These are phyloP conservation scores for Xylaria scruposa DNA, from an alignment of 495 filamentous ascomycete species.

Conservation along the genomic window DNA sequence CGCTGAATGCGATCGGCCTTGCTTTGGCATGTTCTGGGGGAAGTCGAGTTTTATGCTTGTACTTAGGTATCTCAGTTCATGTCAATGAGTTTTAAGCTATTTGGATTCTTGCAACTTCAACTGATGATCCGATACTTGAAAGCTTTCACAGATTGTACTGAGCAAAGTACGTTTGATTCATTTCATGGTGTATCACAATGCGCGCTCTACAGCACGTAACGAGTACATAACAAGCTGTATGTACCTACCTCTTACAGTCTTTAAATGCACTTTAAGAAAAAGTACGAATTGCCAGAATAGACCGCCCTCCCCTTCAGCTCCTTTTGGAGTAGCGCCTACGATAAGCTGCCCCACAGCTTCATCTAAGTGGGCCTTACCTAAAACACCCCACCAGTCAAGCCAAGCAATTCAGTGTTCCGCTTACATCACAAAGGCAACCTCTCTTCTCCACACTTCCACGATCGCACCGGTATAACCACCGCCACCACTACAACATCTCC, in stretches of 20 bases:
- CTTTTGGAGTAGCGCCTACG: constrained; percentile 26
- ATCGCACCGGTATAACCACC: not conserved
- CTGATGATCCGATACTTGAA: not conserved
- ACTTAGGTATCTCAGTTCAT: not conserved
- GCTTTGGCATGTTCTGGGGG: constrained; percentile 33
- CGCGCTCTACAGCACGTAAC: not conserved
- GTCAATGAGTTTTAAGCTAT: not conserved
- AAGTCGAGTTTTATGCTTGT: not conserved
- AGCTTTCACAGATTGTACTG: not conserved
- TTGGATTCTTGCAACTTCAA: not conserved
- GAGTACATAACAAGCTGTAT: not conserved
- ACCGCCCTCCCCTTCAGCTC: constrained; percentile 31
- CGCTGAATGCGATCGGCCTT: constrained; percentile 23
- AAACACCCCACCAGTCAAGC: not conserved
- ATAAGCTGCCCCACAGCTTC: constrained; percentile 17
- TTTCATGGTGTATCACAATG: not conserved
- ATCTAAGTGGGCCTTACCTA: not conserved
- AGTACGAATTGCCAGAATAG: constrained; percentile 37
- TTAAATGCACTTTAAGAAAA: constrained; percentile 29
- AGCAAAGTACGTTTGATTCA: not conserved
- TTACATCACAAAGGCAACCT: constrained; percentile 18
- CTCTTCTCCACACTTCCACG: not conserved
- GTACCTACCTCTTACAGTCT: not conserved
- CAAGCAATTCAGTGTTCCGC: not conserved
- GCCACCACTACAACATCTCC: not conserved